Evolutionary conservation across 352 stramenopile species (phyloP).

Genomic region (Globisporangium carolinianum): DNA sequence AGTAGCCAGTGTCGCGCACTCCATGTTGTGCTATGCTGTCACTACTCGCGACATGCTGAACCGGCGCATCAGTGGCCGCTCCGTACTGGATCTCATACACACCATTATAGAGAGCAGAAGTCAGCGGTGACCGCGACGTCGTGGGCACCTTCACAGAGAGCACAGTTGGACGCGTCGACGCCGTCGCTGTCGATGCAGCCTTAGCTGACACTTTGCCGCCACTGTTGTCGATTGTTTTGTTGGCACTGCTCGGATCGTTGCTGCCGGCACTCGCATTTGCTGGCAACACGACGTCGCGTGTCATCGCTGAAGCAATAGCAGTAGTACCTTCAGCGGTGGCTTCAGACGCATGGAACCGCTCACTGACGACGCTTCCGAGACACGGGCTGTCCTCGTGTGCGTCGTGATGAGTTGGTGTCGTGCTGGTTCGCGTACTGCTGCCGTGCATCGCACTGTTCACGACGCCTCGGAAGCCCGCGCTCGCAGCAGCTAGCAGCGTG

Average conservation of each 20-base stretch:
- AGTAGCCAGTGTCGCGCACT: not conserved
- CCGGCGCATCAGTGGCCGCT: no score
- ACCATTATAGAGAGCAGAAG: no score
- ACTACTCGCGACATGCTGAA: not conserved
- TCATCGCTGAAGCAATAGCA: no score
- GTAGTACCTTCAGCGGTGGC: not conserved
- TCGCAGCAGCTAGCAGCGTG: not conserved
- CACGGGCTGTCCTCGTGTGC: not conserved
- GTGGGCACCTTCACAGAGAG: no score
- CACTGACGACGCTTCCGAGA: conserved; percentile 4
- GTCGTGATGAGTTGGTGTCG: not conserved
- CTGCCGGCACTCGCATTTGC: not conserved
- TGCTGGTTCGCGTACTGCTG: not conserved
- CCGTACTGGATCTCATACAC: no score
- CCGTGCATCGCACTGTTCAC: conserved; percentile 11
- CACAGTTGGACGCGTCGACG: no score
- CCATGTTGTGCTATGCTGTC: not conserved
- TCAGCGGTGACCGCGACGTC: no score
- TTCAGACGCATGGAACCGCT: conserved; percentile 1
- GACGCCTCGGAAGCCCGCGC: conserved; percentile 5
- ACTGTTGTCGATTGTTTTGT: no score
- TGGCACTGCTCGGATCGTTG: not conserved
- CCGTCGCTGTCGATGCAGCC: no score
- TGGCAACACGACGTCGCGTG: no score
- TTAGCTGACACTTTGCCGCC: no score